Conservation (phyloP, 495 filamentous ascomycete species). For the Xylaria scruposa region DNA sequence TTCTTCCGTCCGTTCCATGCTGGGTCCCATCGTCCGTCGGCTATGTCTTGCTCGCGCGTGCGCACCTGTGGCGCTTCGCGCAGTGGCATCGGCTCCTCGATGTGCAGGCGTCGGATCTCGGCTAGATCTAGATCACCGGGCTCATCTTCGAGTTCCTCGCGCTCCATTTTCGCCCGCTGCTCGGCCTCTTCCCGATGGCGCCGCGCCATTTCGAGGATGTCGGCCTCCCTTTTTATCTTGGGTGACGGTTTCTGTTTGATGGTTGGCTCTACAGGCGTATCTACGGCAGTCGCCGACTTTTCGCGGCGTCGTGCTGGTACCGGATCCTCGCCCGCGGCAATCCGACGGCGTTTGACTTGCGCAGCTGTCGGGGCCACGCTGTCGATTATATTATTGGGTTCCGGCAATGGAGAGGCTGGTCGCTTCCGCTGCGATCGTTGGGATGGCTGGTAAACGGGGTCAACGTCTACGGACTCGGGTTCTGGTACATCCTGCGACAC, state of each 20-base stretch:
- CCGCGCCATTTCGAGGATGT: slow-evolving; percentile 73
- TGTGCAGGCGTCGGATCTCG: slow-evolving; percentile 74
- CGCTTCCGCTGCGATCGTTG: slow-evolving; percentile 53
- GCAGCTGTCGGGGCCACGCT: slow-evolving; percentile 72
- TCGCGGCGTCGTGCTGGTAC: slow-evolving; percentile 37
- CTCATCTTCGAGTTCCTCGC: slow-evolving; percentile 58
- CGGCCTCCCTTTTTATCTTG: slow-evolving; percentile 63
- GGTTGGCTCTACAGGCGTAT: slow-evolving; percentile 3
- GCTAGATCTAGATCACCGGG: slow-evolving; percentile 67
- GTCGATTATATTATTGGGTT: slow-evolving; percentile 61
- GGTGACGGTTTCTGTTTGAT: slow-evolving; percentile 19
- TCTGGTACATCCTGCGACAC: slow-evolving; percentile 40
- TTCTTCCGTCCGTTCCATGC: slow-evolving; percentile 96
- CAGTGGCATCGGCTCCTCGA: slow-evolving; percentile 82
- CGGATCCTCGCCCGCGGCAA: slow-evolving; percentile 55
- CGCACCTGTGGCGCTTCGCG: slow-evolving; percentile 36
- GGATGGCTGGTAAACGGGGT: slow-evolving; percentile 36
- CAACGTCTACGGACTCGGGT: slow-evolving; percentile 28
- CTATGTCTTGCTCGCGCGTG: slow-evolving; percentile 52
- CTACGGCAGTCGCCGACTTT: slow-evolving; percentile 25
- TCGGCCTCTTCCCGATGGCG: slow-evolving; percentile 74
- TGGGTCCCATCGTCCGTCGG: slow-evolving; percentile 79
- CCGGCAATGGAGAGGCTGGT: slow-evolving; percentile 46
- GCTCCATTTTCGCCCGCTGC: slow-evolving; percentile 63
- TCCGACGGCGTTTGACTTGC: slow-evolving; percentile 72